phyloP scores from a whole-genome alignment of 2,329 filamentous ascomycete genomes.

The Scleromitrula shiraiana region DNA sequence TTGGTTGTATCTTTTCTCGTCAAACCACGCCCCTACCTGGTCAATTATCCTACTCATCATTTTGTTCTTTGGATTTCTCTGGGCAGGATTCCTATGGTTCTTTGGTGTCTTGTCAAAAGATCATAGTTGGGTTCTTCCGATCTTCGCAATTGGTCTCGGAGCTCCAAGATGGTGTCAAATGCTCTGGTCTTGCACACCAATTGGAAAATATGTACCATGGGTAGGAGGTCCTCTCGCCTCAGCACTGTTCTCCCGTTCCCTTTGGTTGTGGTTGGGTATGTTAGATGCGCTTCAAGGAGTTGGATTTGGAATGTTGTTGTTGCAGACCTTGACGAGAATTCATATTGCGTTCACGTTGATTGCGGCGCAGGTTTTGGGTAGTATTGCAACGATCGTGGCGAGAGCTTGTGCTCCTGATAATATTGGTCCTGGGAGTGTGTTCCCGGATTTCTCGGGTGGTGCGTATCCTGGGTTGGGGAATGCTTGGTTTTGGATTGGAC shows the following conservation, averaged over 20 bases:
- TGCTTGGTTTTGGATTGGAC: conserved; percentile 38
- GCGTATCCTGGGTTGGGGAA: background rate
- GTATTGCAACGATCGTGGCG: conserved; percentile 53
- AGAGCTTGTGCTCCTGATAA: conserved; percentile 52
- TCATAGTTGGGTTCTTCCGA: conserved; percentile 59
- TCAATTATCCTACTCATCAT: conserved; percentile 48
- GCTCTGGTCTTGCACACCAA: conserved; percentile 54
- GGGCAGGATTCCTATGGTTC: conserved; percentile 43
- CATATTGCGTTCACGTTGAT: conserved; percentile 57
- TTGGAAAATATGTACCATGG: conserved; percentile 57
- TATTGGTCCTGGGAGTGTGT: conserved; percentile 52
- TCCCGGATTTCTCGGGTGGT: conserved; percentile 38
- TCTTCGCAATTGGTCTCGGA: conserved; percentile 59
- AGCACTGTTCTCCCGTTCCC: conserved; percentile 46
- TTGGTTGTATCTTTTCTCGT: conserved; percentile 42
- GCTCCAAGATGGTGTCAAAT: conserved; percentile 62
- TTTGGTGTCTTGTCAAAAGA: conserved; percentile 48
- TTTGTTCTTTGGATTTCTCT: conserved; percentile 46
- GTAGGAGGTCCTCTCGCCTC: conserved; percentile 41
- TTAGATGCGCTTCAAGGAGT: conserved; percentile 58
- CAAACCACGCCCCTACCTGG: conserved; percentile 42
- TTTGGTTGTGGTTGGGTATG: conserved; percentile 62
- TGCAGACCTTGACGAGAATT: conserved; percentile 56
- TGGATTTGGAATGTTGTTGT: conserved; percentile 59
- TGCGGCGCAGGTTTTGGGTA: conserved; percentile 53